Conservation (phyloP, 441 rosid genomes). For the Adansonia gregorii region DNA sequence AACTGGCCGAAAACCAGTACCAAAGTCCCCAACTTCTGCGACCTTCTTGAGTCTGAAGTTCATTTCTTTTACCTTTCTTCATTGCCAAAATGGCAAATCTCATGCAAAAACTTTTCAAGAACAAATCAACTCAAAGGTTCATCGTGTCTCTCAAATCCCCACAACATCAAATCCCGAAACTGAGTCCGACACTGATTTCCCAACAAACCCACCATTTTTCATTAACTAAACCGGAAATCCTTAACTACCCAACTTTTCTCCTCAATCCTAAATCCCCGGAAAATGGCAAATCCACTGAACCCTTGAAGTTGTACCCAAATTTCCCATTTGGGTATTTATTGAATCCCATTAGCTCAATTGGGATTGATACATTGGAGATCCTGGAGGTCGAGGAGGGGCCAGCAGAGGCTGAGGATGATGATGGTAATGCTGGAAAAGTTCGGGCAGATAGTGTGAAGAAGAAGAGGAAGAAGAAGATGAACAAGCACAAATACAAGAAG, state of each 20-base stretch:
- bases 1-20: not conserved
- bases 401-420: constrained; percentile 27
- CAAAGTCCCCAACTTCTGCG: not conserved
- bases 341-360: constrained; percentile 32
- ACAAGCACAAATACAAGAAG: constrained; percentile 86
- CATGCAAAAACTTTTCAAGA: constrained; percentile 37
- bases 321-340: constrained; percentile 45
- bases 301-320: constrained; percentile 44
- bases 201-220: constrained; percentile 13
- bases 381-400: constrained; percentile 24
- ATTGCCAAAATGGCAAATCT: constrained; percentile 44
- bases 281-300: constrained; percentile 22
- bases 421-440: constrained; percentile 37
- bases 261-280: constrained; percentile 26
- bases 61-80: not conserved
- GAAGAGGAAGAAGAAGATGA: constrained; percentile 97
- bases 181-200: constrained; percentile 17
- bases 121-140: constrained; percentile 36
- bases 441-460: constrained; percentile 90
- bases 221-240: not conserved
- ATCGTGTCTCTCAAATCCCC: constrained; percentile 31
- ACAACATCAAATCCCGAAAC: constrained; percentile 20
- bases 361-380: constrained; percentile 30
- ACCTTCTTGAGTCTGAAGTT: not conserved
- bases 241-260: constrained; percentile 32